Base-by-base conservation (phyloP, 225 moss, liverwort and hornwort genomes). In the Marchantia polymorpha region DNA sequence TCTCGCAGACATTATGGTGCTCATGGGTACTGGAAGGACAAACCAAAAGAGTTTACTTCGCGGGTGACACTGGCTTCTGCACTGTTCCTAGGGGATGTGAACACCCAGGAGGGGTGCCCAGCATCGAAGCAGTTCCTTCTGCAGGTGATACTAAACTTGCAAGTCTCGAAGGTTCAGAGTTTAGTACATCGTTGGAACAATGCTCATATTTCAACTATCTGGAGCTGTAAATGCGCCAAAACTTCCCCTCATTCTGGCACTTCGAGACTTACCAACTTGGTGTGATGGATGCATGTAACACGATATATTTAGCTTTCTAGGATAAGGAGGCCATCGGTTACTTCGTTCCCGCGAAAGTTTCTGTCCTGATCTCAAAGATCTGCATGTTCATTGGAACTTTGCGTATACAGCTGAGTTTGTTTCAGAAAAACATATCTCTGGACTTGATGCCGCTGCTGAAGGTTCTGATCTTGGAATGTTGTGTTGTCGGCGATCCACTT, bases 41-140 rank as follows among this genome's bases (percentile, higher is more conserved):
- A 52, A 52, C 66, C 46, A 84, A 84, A 66, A 89, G 82, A 53
- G 23, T 86, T 22, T 89, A 89, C 60, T 89, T 89, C 79, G 89
- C 86, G 3, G 89, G 89, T 53, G 89, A 89, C 78, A 86, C 86
- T 49, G 89, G 89, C 17, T 86, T 89, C 30, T 89, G 89, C 78
- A 84, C 89, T 23, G 86, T 89, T 64, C 54, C 84, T 4, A 76
- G 63, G 50, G 82, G 30, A 14, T 82, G 81, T 58, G 81, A 75
- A 19, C 85, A 84, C 73, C 80, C 61, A 69, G 89, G 84, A 46
- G 86, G 84, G 15, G 26, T 85, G 16, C 65, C 78, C 64, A 70
- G 81, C 8, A 56, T 51, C 71, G 51, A 83, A n/a, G 76, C 51
- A 58, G 81, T 82, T 49, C 67, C 72, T 30, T 53, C 65, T 20